Evolutionary conservation across 2,329 filamentous ascomycete genomes (phyloP), one percentile per base, ranked within the genome.

Genomic region (Onygenales sp.): DNA sequence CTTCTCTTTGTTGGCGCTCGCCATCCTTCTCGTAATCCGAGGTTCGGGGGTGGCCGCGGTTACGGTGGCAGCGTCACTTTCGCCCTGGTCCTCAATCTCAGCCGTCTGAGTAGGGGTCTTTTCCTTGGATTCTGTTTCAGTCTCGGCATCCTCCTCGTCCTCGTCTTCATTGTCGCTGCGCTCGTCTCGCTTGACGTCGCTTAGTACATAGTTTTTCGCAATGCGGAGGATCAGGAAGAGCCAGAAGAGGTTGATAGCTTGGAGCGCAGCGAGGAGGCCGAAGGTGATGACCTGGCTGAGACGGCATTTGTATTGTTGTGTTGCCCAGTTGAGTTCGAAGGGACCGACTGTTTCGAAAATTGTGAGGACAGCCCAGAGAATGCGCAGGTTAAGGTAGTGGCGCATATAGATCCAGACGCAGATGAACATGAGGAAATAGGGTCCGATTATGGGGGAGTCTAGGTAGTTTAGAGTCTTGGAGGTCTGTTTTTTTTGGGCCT

Each of bases 401-500:
- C 91, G 89, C 58, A 92, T 76, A 75, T 97, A 96, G 64, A 89
- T 83, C 91, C 91, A 97, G 56, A 86, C 77, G 59, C 75, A 75
- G 69, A 94, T 86, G 75, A 95, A 96, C 61, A 86, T 60, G 66
- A 81, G 82, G 72, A 93, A 96, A 75, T 92, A 95, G 13, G 89
- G 89, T 0, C 78, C 83, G n/a, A 88, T 87, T 45, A 94, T 75
- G 54, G 80, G 75, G 53, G 84, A 83, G 66, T 95, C 87, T 61
- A 96, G 74, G 73, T 97, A 96, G 75, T 95, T 95, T 62, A 96
- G 81, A 5, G 85, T 82, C 75, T 96, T 96, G 57, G 89, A 95
- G 2, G 88, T 93, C 86, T 91, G 61, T 31, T 51, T 17, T 10
- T 32, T 41, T 9, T 9, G 27, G 13, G 35, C 39, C 35, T 48